Base-by-base conservation (phyloP, 345 rosid genomes). In the Passiflora organensis region DNA sequence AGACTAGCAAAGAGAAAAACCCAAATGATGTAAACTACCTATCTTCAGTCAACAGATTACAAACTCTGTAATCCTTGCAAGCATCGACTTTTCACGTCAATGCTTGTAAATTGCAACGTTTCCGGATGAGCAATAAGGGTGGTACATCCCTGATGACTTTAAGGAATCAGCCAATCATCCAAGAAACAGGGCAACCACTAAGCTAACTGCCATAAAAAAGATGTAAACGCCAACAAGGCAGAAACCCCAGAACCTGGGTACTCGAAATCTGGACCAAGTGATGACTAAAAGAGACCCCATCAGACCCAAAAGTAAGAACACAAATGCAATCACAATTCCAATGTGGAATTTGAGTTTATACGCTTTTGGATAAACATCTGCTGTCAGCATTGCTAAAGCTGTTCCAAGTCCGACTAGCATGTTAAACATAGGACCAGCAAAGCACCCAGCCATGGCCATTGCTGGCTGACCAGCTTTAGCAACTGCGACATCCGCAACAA, bases 391-490 rank as follows among this genome's bases (percentile, higher is more conserved):
- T 48, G 80, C 94, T 34, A 88, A 68, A 46, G 96, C 96, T 0
- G 78, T 56, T 63, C 96, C 99, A 15, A 93, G 95, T 43, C 99
- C 99, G 36, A 89, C 89, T 55, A 89, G 94, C 99, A 93, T 93
- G 69, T 93, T 93, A 62, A 93, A 93, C 99, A 93, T 88, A 2
- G 96, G 99, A 41, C 99, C 91, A 0, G 96, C 96, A 44, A 93
- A 93, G 74, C 99, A 93, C 24, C 99, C 96, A n/a, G 99, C 96
- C 96, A 93, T 93, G 15, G 99, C 99, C 99, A 93, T 88, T 25
- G 89, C 87, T 41, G 99, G 99, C 57, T 91, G 85, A 24, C 99
- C 99, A 0, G 99, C 95, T 77, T 80, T 93, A 55, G 99, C 99
- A 20, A 93, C 84, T 5, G 99, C 96, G 11, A 93, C 94, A 28